phyloP scores from a whole-genome alignment of 2,329 filamentous ascomycete species.

The Alternaria rosae region DNA sequence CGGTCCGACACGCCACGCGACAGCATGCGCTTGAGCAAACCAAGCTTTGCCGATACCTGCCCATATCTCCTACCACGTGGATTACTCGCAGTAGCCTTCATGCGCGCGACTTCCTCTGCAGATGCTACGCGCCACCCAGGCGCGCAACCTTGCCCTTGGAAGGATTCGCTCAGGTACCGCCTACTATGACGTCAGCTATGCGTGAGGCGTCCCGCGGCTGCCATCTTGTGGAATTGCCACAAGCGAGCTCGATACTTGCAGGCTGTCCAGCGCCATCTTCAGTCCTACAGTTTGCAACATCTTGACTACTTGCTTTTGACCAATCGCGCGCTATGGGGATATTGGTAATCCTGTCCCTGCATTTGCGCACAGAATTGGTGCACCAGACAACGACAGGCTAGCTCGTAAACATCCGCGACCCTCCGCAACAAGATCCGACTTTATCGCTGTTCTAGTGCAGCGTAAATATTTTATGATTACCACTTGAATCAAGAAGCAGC shows the following conservation, averaged over 20 bases:
- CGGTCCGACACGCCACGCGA: neutral
- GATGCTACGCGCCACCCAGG: neutral
- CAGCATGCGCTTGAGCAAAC: neutral
- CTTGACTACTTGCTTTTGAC: neutral
- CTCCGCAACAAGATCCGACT: conserved; percentile 17
- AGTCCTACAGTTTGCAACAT: neutral
- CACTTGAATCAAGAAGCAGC: neutral
- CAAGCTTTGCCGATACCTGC: conserved; percentile 2
- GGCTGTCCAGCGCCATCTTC: conserved; percentile 7
- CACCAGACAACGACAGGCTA: conserved; percentile 14
- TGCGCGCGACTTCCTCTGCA: neutral
- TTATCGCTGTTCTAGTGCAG: neutral
- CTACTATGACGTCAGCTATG: conserved; percentile 9
- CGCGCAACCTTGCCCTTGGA: neutral
- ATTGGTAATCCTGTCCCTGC: conserved; percentile 5
- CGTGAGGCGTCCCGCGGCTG: conserved; percentile 1
- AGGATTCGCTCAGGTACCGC: neutral
- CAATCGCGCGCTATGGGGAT: conserved; percentile 9
- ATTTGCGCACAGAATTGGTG: conserved; percentile 9
- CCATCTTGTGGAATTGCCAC: neutral
- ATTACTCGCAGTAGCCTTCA: neutral
- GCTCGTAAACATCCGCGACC: conserved; percentile 22
- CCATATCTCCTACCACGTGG: neutral
- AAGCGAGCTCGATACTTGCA: conserved; percentile 9
- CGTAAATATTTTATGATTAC: neutral